These are phyloP conservation scores for Colletotrichum gigasporum DNA, from an alignment of 2,329 filamentous ascomycete species.

Conservation along the genomic window DNA sequence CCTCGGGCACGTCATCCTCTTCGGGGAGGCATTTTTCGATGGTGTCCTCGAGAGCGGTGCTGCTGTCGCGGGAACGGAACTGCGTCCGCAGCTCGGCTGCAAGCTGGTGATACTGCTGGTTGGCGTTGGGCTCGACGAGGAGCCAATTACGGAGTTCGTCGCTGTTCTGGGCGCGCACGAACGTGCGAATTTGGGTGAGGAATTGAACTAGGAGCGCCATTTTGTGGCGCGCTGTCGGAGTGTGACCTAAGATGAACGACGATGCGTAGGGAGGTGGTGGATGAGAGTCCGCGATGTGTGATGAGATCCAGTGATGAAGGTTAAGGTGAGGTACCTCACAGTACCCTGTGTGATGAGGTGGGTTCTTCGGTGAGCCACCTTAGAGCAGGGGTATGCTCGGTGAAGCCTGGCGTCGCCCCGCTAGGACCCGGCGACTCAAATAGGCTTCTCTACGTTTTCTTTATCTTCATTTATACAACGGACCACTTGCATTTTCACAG, in stretches of 20 bases:
- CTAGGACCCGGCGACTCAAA: neutral
- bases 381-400: slow-evolving; percentile 12
- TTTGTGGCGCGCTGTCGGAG: no score
- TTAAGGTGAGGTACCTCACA: slow-evolving; percentile 3
- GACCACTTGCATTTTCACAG: no score
- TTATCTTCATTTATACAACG: no score
- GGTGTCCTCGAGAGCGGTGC: slow-evolving; percentile 66
- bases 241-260: no score
- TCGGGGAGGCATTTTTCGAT: slow-evolving; percentile 73
- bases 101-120: slow-evolving; percentile 73
- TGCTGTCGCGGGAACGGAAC: slow-evolving; percentile 54
- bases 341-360: no score
- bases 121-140: slow-evolving; percentile 77
- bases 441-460: no score
- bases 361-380: slow-evolving; percentile 19
- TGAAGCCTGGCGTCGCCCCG: neutral
- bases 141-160: slow-evolving; percentile 74
- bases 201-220: slow-evolving; percentile 77
- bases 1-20: slow-evolving; percentile 70
- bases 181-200: slow-evolving; percentile 68
- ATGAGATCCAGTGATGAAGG: neutral
- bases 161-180: slow-evolving; percentile 72
- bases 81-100: slow-evolving; percentile 70
- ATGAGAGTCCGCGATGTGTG: neutral
- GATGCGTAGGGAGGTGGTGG: neutral